Conservation (phyloP, 495 filamentous ascomycete genomes). For the Pyrenopolyporus hunteri region DNA sequence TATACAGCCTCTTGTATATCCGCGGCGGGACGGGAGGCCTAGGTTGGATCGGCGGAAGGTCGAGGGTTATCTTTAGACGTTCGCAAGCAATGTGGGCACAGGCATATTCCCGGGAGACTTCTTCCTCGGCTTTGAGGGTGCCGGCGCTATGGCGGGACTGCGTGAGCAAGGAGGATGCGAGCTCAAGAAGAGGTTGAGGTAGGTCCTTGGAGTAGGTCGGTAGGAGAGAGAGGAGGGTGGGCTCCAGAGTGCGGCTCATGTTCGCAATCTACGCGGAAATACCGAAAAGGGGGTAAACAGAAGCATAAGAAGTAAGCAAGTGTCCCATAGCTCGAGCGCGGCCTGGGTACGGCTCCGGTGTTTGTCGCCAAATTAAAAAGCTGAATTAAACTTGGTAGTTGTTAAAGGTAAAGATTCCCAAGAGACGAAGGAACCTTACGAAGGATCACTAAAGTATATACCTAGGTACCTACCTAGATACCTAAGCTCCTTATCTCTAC, state of each 20-base stretch:
- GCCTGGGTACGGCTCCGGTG: neutral
- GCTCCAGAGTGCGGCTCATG: slow-evolving; percentile 79
- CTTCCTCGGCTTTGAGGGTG: slow-evolving; percentile 84
- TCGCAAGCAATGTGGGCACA: slow-evolving; percentile 94
- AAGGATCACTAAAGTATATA: slow-evolving; percentile 14
- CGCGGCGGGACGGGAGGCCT: slow-evolving; percentile 82
- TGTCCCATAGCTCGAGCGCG: no score
- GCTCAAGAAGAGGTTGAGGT: slow-evolving; percentile 74
- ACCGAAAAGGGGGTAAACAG: neutral
- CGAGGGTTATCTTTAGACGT: slow-evolving; percentile 79
- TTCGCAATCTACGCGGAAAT: neutral
- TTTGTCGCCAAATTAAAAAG: neutral
- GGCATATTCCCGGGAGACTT: slow-evolving; percentile 83
- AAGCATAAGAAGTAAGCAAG: neutral
- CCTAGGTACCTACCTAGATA: slow-evolving; percentile 7
- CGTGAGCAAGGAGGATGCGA: slow-evolving; percentile 80
- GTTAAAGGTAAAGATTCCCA: slow-evolving; percentile 5
- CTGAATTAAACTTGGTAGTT: neutral
- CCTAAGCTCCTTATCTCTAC: neutral
- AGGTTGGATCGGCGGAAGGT: slow-evolving; percentile 80
- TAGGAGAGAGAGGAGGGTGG: slow-evolving; percentile 75
- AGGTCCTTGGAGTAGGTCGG: slow-evolving; percentile 76
- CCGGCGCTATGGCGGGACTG: slow-evolving; percentile 83
- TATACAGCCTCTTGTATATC: slow-evolving; percentile 83
- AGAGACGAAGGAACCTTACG: slow-evolving; percentile 5